These are phyloP conservation scores for Phyllosticta citrichinensis DNA, from an alignment of 2,329 filamentous ascomycete genomes.

Conservation along the genomic window DNA sequence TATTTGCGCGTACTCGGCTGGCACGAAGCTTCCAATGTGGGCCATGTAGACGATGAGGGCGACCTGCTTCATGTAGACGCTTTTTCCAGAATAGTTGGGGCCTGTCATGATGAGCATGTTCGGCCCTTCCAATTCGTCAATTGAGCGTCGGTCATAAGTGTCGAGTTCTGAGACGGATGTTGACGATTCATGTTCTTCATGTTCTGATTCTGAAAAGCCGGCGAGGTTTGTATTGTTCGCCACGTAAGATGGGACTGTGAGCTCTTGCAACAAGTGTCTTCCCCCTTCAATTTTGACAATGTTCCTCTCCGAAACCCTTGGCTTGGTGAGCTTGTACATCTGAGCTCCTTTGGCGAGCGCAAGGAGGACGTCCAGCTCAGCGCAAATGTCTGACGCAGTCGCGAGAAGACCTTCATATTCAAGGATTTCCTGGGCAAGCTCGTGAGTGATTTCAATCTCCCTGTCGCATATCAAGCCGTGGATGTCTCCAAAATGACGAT, in stretches of 20 bases:
- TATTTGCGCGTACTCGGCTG: conserved; percentile 64
- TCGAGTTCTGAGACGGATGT: not conserved
- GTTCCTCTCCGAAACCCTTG: conserved; percentile 60
- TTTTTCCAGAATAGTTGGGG: conserved; percentile 95
- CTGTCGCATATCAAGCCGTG: conserved; percentile 76
- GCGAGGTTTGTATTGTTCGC: conserved; percentile 66
- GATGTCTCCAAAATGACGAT: conserved; percentile 72
- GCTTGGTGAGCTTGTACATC: conserved; percentile 61
- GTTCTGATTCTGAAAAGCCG: conserved; percentile 29
- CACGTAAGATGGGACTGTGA: conserved; percentile 70
- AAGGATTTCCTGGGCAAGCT: conserved; percentile 61
- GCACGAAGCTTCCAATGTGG: conserved; percentile 83
- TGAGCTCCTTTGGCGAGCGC: conserved; percentile 70
- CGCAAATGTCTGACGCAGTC: conserved; percentile 66
- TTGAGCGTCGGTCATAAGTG: not conserved
- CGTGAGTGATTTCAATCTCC: conserved; percentile 81
- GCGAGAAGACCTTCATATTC: conserved; percentile 57
- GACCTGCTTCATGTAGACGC: conserved; percentile 86
- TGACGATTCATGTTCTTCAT: conserved; percentile 17
- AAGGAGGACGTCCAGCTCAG: conserved; percentile 72
- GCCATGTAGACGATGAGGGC: conserved; percentile 87
- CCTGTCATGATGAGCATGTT: conserved; percentile 77
- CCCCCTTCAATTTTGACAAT: conserved; percentile 66
- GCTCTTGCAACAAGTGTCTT: conserved; percentile 75
- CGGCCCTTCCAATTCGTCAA: conserved; percentile 29